These are phyloP conservation scores for Lodderomyces oxycetoniae DNA, from an alignment of 1,139 yeast genomes.

Conservation along the genomic window DNA sequence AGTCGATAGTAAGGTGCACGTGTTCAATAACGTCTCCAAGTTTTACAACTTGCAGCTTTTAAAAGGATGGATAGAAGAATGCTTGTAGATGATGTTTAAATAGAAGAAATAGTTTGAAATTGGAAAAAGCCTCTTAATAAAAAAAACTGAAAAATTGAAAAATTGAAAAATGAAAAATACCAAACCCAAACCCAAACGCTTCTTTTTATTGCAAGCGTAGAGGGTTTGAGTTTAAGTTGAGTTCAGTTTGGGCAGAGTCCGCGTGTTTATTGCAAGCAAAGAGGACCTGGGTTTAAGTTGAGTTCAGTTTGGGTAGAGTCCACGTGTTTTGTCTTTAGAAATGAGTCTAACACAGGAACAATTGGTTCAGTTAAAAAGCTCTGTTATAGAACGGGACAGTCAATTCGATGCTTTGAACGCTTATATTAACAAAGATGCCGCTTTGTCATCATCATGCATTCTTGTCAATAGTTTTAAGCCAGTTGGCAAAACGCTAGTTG, in stretches of 20 bases:
- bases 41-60: slow-evolving; percentile 60
- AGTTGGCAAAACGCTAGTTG: slow-evolving; percentile 35
- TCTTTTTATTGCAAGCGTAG: no score
- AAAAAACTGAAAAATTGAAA: neutral
- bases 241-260: no score
- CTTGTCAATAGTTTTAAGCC: slow-evolving; percentile 41
- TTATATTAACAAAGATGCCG: slow-evolving; percentile 20
- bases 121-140: slow-evolving; percentile 1
- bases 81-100: slow-evolving; percentile 5
- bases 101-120: neutral
- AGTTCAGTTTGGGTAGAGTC: neutral
- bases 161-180: neutral
- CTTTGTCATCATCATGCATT: slow-evolving; percentile 24
- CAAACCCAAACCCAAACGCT: no score
- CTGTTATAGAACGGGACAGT: slow-evolving; percentile 17
- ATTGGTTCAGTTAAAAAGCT: slow-evolving; percentile 7
- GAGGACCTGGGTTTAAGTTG: neutral
- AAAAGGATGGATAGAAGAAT: slow-evolving; percentile 40
- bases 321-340: neutral
- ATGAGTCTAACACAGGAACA: slow-evolving; percentile 13
- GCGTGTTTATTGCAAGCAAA: no score
- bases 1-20: slow-evolving; percentile 40
- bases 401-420: slow-evolving; percentile 25
- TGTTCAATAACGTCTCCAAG: slow-evolving; percentile 56
- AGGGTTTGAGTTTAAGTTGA: neutral